Evolutionary conservation across 306 rosid genomes (phyloP), one percentile per base, ranked within the genome.

Genomic region (Lathyrus oleraceus): DNA sequence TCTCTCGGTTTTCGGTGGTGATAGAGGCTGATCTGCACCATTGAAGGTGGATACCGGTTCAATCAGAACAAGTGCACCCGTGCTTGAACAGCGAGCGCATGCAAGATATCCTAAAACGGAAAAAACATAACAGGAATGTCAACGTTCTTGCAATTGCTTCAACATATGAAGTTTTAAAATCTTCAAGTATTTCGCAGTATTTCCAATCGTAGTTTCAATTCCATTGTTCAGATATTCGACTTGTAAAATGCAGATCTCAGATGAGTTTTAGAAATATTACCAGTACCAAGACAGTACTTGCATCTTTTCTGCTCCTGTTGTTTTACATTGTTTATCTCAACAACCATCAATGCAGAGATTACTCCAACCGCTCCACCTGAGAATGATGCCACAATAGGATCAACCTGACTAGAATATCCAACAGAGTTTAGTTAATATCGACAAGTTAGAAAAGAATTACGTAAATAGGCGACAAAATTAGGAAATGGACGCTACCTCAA

Each of bases 331-430:
- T 94, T 94, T 66, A 88, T 86, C 85, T 94, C 98, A 75, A 94
- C 97, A n/a, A 94, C 87, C 97, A 94, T 94, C 65, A 94, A 67
- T 59, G 98, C 95, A 2, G 98, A 94, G 67, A 94, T 88, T 63
- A 94, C 98, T 35, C 98, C 98, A 43, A 90, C 98, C 49, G 98
- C 96, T 75, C 98, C 98, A 73, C 98, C 98, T 11, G 97, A 94
- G 84, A 94, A 94, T 23, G 98, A 94, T 54, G 98, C 98, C 44
- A 94, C 98, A 21, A 94, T 90, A 65, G 98, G 98, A 84, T 94
- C 98, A 75, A 94, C 98, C 80, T 94, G 88, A 86, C 98, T 94
- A 88, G 54, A 85, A 35, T 73, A 70, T 36, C 56, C 56, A 77
- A 81, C 70, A 73, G 10, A 59, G 38, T 20, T 28, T 35, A 28